Evolutionary conservation across 352 stramenopile genomes (phyloP).

Genomic region (Pythium vanterpoolii): DNA sequence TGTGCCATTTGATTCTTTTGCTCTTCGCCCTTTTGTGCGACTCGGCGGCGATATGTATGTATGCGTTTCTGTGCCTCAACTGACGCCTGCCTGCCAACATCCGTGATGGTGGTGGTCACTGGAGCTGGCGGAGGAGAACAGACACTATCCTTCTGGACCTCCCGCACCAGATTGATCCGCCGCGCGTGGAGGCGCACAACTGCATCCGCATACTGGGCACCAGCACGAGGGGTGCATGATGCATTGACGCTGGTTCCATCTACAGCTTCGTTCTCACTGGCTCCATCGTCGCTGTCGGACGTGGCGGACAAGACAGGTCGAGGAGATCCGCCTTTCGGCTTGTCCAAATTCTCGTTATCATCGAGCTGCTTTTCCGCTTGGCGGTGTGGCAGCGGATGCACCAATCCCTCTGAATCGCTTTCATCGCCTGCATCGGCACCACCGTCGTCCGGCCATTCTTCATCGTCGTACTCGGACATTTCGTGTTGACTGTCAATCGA

Average conservation of each 20-base stretch:
- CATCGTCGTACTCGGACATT: slow-evolving; percentile 6
- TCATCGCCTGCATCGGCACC: not conserved
- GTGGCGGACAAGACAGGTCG: not conserved
- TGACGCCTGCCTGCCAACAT: not conserved
- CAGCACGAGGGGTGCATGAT: not conserved
- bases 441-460: slow-evolving; percentile 6
- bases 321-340: not conserved
- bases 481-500: not conserved
- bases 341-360: not conserved
- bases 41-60: not conserved
- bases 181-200: slow-evolving; percentile 10
- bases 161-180: not conserved
- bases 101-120: not conserved
- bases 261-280: not conserved
- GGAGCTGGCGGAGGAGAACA: not conserved
- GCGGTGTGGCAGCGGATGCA: slow-evolving; percentile 11
- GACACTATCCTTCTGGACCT: not conserved
- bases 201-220: not conserved
- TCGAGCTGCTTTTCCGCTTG: not conserved
- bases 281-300: not conserved
- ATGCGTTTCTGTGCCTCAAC: slow-evolving; percentile 6
- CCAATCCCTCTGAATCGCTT: not conserved
- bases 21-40: not conserved
- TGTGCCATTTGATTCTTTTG: slow-evolving; percentile 5
- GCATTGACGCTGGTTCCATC: not conserved